Evolutionary conservation across 352 stramenopile species (phyloP).

Genomic region (Thalassiosira gravida): DNA sequence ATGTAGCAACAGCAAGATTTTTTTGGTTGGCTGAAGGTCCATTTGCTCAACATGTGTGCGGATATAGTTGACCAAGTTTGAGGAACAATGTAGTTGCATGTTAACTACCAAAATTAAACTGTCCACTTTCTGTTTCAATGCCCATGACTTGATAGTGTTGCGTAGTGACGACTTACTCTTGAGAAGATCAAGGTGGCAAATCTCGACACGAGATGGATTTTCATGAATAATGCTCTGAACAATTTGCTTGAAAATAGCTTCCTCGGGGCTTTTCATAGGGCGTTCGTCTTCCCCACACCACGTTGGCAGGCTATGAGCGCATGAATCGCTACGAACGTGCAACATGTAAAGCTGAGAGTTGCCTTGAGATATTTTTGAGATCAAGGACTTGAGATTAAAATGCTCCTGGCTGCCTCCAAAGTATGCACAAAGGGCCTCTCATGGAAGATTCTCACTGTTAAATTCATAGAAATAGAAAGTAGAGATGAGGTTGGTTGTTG

Average conservation of each 20-base stretch:
- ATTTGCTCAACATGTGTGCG: conserved; percentile 49
- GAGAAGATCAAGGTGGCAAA: conserved; percentile 54
- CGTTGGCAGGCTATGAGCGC: conserved; percentile 31
- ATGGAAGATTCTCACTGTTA: conserved; percentile 25
- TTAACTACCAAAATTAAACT: conserved; percentile 62
- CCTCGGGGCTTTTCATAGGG: not conserved
- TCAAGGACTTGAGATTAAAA: conserved; percentile 44
- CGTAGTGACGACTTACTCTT: conserved; percentile 43
- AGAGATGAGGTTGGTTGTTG: too few relatives aligned
- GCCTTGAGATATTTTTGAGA: conserved; percentile 21
- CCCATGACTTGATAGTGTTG: conserved; percentile 38
- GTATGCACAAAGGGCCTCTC: conserved; percentile 24
- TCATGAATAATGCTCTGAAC: conserved; percentile 42
- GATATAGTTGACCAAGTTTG: conserved; percentile 63
- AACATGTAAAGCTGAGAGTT: conserved; percentile 34
- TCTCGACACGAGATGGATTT: conserved; percentile 31
- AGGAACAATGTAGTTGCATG: conserved; percentile 29
- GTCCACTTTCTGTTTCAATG: conserved; percentile 1
- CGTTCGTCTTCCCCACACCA: conserved; percentile 28
- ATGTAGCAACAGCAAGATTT: conserved; percentile 60
- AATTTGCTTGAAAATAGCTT: conserved; percentile 5
- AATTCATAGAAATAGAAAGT: too few relatives aligned
- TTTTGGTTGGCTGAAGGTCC: conserved; percentile 29
- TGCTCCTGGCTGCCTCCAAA: conserved; percentile 50
- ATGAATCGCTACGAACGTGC: conserved; percentile 37